phyloP scores from a whole-genome alignment of 106 monocot genomes.

The Allium sativum region DNA sequence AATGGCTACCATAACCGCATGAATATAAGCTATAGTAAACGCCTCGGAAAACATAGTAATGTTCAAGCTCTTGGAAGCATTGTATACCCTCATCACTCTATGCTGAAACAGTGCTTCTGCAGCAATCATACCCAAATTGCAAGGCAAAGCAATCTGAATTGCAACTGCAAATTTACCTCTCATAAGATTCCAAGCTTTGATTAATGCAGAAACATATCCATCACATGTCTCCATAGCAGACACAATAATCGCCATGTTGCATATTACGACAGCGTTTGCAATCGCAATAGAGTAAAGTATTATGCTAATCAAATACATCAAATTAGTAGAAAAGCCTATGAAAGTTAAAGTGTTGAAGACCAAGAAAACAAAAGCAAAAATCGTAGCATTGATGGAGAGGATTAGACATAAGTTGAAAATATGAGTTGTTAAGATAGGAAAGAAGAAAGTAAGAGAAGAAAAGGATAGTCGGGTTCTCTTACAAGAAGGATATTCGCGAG shows the following conservation, averaged over 20 bases:
- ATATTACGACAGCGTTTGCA: conserved; percentile 33
- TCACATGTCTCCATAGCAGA: conserved; percentile 41
- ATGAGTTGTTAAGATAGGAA: conserved; percentile 34
- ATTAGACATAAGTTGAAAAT: conserved; percentile 37
- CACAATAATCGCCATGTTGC: conserved; percentile 56
- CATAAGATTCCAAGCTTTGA: conserved; percentile 40
- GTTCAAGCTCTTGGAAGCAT: neutral
- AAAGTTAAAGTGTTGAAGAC: conserved; percentile 33
- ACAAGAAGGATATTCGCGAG: neutral
- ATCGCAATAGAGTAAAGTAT: conserved; percentile 52
- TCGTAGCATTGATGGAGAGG: conserved; percentile 48
- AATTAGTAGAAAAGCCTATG: conserved; percentile 21
- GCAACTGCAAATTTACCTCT: conserved; percentile 36
- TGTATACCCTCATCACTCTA: conserved; percentile 3
- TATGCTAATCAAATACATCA: conserved; percentile 27
- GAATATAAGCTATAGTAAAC: too few relatives aligned
- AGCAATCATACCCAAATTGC: conserved; percentile 40
- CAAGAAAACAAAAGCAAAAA: conserved; percentile 43
- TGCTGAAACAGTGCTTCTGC: conserved; percentile 69
- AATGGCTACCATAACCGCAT: too few relatives aligned
- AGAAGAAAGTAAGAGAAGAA: conserved; percentile 31
- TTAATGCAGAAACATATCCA: conserved; percentile 24
- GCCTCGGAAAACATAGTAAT: too few relatives aligned
- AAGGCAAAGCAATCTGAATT: conserved; percentile 47
- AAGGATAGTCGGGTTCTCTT: conserved; percentile 2